Evolutionary conservation across 306 rosid genomes (phyloP), one percentile per base, ranked within the genome.

Genomic region (Pterocarpus santalinus): DNA sequence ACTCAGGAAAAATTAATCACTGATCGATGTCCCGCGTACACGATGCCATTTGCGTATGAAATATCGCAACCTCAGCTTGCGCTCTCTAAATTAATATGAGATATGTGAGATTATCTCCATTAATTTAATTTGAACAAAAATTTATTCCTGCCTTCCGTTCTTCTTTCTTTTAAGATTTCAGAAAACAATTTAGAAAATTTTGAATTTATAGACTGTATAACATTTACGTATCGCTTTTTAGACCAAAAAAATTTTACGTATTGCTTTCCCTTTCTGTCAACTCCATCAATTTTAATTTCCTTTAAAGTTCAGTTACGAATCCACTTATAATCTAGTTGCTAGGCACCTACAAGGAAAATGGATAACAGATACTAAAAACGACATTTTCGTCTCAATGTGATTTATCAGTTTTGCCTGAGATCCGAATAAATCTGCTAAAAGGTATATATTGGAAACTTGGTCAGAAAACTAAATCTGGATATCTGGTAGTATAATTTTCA

Each of bases 321-420:
- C 73, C 66, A 68, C 68, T 22, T 47, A 13, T 46, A 64, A 69
- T 30, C 9, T 52, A 55, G 72, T 63, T 71, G 76, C 53, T 5
- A n/a, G 16, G 5, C 63, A 67, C 66, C 39, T n/a, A 72, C 72
- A 78, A 8, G 43, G 86, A 61, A 71, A 82, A 61, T 2, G 36
- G 56, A 61, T 7, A 36, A 62, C 17, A 49, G 16, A 69, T 63
- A 72, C 33, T 4, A 17, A 35, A 70, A 71, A 12, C 49, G 72
- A 28, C 28, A 62, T 69, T 41, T 55, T 43, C 52, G 69, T 81
- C 75, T 43, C 80, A 5, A 72, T 64, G 8, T 65, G 61, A 13
- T 15, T 10, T 22, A 22, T 22, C 28, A 65, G 1, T 46, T 12
- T 33, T 14, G 8, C 47, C 64, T 35, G 64, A 33, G 22, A 35